Evolutionary conservation across 768 basidiomycete genomes (phyloP).

Genomic region (Russula brevipes): DNA sequence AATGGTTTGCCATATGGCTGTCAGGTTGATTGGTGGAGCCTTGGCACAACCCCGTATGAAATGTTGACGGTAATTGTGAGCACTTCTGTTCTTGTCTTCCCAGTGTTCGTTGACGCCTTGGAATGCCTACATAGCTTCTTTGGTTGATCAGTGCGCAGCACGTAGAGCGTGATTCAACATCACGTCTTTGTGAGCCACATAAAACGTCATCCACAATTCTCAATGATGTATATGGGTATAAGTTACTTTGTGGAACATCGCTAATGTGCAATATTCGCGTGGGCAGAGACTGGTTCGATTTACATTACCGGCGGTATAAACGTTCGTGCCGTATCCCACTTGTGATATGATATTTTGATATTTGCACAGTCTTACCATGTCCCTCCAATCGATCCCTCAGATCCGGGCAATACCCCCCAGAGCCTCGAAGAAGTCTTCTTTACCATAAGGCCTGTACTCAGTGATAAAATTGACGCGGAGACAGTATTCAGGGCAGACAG

Average conservation of each 20-base stretch:
- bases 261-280: constrained; percentile 11
- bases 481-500: constrained; percentile 62
- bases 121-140: constrained; percentile 49
- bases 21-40: constrained; percentile 97
- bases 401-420: constrained; percentile 84
- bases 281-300: constrained; percentile 84
- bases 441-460: constrained; percentile 88
- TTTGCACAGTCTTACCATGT: constrained; percentile 62
- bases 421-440: constrained; percentile 98
- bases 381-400: constrained; percentile 82
- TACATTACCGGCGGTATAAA: constrained; percentile 90
- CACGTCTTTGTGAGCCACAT: constrained; percentile 91
- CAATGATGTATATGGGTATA: constrained; percentile 53
- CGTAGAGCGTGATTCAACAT: constrained; percentile 76
- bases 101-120: constrained; percentile 16
- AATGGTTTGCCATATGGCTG: constrained; percentile 86
- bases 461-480: constrained; percentile 63
- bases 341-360: constrained; percentile 17
- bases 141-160: too few species aligned
- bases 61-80: constrained; percentile 93
- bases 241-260: constrained; percentile 35
- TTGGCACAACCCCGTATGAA: constrained; percentile 96
- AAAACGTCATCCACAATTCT: constrained; percentile 92
- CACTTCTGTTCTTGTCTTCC: constrained; percentile 27
- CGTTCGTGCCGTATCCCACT: constrained; percentile 45